Evolutionary conservation across 1,284 basidiomycete genomes (phyloP).

Genomic region (Ustilago crameri): DNA sequence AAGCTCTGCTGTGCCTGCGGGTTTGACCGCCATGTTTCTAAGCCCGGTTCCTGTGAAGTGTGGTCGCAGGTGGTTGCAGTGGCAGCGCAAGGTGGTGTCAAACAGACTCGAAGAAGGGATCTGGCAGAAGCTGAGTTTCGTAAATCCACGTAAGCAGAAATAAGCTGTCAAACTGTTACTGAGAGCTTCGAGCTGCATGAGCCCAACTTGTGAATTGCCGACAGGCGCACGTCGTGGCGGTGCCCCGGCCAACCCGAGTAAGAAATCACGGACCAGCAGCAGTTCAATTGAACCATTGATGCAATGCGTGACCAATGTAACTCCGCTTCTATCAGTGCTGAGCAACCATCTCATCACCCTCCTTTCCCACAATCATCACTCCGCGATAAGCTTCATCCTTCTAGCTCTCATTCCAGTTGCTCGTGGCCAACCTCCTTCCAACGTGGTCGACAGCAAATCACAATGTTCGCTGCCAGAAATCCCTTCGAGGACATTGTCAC

Average conservation of each 20-base stretch:
- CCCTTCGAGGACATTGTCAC: conserved; percentile 93
- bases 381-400: neutral
- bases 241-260: conserved; percentile 5
- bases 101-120: too few species aligned
- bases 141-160: conserved; percentile 16
- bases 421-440: too few species aligned
- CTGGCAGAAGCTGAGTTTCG: neutral
- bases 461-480: conserved; percentile 72
- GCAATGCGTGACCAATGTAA: neutral
- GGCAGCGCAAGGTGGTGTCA: too few species aligned
- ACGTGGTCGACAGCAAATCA: neutral
- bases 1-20: conserved; percentile 6
- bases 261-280: conserved; percentile 18
- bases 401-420: neutral
- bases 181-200: neutral
- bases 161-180: neutral
- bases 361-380: neutral
- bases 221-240: conserved; percentile 6
- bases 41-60: too few species aligned
- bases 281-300: neutral
- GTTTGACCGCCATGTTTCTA: neutral
- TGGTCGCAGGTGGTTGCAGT: neutral
- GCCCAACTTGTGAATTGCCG: neutral
- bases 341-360: neutral
- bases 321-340: neutral